Percentiles rank a stretch among this genome's conserved stretches.
These are phyloP conservation scores for Endocarpon pusillum DNA, from an alignment of 495 filamentous ascomycete genomes.

Conservation along the genomic window DNA sequence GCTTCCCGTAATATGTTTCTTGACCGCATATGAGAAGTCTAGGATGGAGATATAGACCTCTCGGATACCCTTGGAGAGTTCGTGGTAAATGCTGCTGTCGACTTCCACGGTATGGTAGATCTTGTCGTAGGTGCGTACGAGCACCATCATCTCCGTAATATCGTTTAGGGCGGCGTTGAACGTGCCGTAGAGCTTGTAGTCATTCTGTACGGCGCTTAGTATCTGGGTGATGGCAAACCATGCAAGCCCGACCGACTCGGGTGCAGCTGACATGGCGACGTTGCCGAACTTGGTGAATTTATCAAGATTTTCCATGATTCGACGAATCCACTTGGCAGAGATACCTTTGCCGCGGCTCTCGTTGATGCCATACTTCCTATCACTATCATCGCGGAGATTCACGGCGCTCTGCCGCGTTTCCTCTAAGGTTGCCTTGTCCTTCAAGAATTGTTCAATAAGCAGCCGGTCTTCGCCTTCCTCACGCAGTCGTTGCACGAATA, in stretches of 20 bases:
- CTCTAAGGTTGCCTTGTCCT: slow-evolving; percentile 5
- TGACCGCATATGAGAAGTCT: slow-evolving; percentile 6
- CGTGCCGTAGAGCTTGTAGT: slow-evolving; percentile 7
- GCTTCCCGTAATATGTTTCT: slow-evolving; percentile 4
- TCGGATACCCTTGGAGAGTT: slow-evolving; percentile 4
- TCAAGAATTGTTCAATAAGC: slow-evolving; percentile 4
- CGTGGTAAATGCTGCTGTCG: slow-evolving; percentile 3
- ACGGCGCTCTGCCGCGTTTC: slow-evolving; percentile 2
- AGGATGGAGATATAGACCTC: slow-evolving; percentile 7
- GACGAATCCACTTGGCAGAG: too few species aligned
- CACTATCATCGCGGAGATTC: slow-evolving; percentile 4
- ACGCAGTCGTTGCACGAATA: slow-evolving; percentile 4
- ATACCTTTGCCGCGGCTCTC: slow-evolving; percentile 5
- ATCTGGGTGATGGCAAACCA: slow-evolving; percentile 6
- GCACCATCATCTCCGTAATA: slow-evolving; percentile 7
- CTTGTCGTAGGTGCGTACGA: slow-evolving; percentile 6
- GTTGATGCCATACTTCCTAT: slow-evolving; percentile 6
- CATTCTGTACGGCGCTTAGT: slow-evolving; percentile 6
- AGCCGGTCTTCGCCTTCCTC: slow-evolving; percentile 1
- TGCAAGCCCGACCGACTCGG: slow-evolving; percentile 6
- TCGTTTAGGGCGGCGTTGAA: slow-evolving; percentile 5
- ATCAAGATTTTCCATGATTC: slow-evolving; percentile 8
- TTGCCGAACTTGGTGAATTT: slow-evolving; percentile 5
- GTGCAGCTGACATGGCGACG: slow-evolving; percentile 6
- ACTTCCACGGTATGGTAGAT: slow-evolving; percentile 1